Conservation (phyloP, 2,329 filamentous ascomycete genomes). For the Torrubiella hemipterigena region DNA sequence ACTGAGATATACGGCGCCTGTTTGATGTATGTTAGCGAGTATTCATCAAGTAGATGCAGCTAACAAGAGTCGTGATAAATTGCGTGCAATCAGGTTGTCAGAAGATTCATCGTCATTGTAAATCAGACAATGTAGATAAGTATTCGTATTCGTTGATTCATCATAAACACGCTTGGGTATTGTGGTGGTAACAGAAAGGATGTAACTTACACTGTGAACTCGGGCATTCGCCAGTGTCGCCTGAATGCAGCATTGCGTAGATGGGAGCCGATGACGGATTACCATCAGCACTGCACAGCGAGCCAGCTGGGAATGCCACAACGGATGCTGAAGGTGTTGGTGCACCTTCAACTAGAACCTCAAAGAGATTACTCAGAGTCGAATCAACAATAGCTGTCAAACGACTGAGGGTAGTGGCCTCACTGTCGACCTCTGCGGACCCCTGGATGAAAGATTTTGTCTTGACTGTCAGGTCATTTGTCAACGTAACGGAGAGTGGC, state of each 20-base stretch:
- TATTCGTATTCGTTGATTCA: slow-evolving; percentile 73
- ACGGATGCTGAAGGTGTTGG: slow-evolving; percentile 64
- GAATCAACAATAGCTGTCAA: slow-evolving; percentile 60
- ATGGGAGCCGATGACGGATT: slow-evolving; percentile 30
- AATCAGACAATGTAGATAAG: slow-evolving; percentile 99
- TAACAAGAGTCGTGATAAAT: slow-evolving; percentile 8
- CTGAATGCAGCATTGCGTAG: slow-evolving; percentile 65
- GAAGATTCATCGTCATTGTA: slow-evolving; percentile 76
- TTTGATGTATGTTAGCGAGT: slow-evolving; percentile 18
- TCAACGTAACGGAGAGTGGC: slow-evolving; percentile 35
- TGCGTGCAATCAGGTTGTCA: slow-evolving; percentile 70
- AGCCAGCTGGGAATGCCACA: slow-evolving; percentile 49
- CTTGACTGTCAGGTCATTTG: slow-evolving; percentile 44
- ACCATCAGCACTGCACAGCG: slow-evolving; percentile 22
- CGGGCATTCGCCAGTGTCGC: slow-evolving; percentile 88
- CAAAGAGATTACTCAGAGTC: slow-evolving; percentile 54
- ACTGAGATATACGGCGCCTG: slow-evolving; percentile 23
- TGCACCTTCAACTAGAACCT: slow-evolving; percentile 58
- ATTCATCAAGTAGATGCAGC: slow-evolving; percentile 4
- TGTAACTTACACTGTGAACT: slow-evolving; percentile 70
- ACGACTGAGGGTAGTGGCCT: slow-evolving; percentile 34
- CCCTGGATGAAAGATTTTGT: slow-evolving; percentile 40
- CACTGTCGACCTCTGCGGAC: slow-evolving; percentile 17
- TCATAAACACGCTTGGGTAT: slow-evolving; percentile 50
- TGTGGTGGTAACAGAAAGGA: slow-evolving; percentile 8